These are phyloP conservation scores for Bacterosira constricta DNA, from an alignment of 108 stramenopile species.

Conservation along the genomic window DNA sequence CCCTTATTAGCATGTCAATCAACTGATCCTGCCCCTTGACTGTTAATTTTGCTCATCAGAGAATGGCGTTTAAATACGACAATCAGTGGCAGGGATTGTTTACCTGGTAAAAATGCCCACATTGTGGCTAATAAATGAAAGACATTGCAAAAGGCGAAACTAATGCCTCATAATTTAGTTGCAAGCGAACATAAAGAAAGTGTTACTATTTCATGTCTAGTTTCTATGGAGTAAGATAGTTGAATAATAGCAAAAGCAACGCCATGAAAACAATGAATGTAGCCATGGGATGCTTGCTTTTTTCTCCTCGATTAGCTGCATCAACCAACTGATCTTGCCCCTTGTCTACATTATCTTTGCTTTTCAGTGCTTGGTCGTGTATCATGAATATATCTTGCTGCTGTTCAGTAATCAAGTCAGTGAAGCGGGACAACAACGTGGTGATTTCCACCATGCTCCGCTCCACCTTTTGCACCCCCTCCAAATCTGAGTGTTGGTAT, in stretches of 20 bases:
- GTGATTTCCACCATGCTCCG: constrained; percentile 85
- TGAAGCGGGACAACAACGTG: constrained; percentile 74
- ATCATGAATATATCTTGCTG: constrained; percentile 76
- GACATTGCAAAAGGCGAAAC: no score
- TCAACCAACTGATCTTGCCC: constrained; percentile 83
- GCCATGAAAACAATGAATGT: constrained; percentile 69
- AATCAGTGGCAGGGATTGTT: no score
- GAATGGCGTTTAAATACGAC: no score
- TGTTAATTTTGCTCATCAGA: no score
- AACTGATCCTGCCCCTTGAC: no score
- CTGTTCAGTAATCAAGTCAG: constrained; percentile 77
- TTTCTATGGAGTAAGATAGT: constrained; percentile 59
- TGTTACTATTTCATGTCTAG: no score
- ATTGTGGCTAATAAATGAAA: no score
- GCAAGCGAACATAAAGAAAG: no score
- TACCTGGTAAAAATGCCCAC: no score
- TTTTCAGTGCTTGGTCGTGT: constrained; percentile 65
- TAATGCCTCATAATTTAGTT: no score
- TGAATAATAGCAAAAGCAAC: constrained; percentile 69
- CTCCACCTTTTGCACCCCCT: constrained; percentile 82
- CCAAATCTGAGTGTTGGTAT: constrained; percentile 70
- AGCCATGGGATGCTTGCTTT: constrained; percentile 81
- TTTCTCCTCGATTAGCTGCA: constrained; percentile 69
- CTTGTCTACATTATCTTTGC: constrained; percentile 77
- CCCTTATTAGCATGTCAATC: no score